Evolutionary conservation across 495 filamentous ascomycete genomes (phyloP).

Genomic region (Jackrogersella minutella): DNA sequence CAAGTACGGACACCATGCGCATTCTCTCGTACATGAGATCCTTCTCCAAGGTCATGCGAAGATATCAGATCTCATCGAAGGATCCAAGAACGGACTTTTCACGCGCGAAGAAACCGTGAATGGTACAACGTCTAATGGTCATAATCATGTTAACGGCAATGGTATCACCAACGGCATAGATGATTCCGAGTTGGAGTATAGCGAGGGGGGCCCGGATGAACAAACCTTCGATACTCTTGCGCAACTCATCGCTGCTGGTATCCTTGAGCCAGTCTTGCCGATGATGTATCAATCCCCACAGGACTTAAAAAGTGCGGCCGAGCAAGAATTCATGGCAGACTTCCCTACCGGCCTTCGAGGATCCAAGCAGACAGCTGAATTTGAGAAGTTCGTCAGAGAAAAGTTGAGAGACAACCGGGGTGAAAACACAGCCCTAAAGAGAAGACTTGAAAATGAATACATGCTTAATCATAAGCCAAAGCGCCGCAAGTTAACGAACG

Average conservation of each 20-base stretch:
- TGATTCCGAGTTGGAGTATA: slow-evolving; percentile 34
- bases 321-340: slow-evolving; percentile 53
- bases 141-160: slow-evolving; percentile 32
- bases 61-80: slow-evolving; percentile 71
- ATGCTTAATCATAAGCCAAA: slow-evolving; percentile 47
- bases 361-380: slow-evolving; percentile 65
- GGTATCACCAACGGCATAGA: slow-evolving; percentile 11
- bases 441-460: slow-evolving; percentile 55
- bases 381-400: slow-evolving; percentile 61
- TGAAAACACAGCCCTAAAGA: slow-evolving; percentile 57
- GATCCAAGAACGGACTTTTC: slow-evolving; percentile 48
- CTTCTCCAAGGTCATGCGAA: slow-evolving; percentile 79
- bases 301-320: slow-evolving; percentile 48
- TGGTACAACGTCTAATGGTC: slow-evolving; percentile 25
- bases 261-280: slow-evolving; percentile 52
- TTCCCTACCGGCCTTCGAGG: slow-evolving; percentile 52
- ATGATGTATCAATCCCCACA: slow-evolving; percentile 51
- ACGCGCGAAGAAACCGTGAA: slow-evolving; percentile 38
- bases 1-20: slow-evolving; percentile 73
- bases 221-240: slow-evolving; percentile 52
- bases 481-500: slow-evolving; percentile 56
- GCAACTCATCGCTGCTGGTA: slow-evolving; percentile 54
- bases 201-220: slow-evolving; percentile 40
- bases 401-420: slow-evolving; percentile 59
- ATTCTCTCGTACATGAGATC: slow-evolving; percentile 75